phyloP scores from a whole-genome alignment of 441 rosid genomes.

The Jatropha podagrica region DNA sequence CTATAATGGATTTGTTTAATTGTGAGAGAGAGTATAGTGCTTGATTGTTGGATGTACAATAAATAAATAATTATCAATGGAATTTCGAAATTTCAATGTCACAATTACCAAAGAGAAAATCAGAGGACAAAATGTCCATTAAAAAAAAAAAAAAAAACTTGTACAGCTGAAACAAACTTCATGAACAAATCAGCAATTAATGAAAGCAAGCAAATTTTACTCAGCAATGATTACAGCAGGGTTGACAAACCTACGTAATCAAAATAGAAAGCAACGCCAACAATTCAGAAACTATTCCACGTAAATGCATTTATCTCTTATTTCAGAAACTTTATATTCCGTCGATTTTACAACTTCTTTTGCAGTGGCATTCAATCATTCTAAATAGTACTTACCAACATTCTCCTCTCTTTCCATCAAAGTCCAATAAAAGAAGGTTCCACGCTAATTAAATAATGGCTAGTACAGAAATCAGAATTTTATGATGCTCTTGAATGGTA shows the following conservation, averaged over 20 bases:
- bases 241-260: background rate
- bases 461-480: background rate
- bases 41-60: conserved; percentile 31
- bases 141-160: background rate
- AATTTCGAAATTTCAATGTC: background rate
- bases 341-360: background rate
- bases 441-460: background rate
- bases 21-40: conserved; percentile 27
- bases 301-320: background rate
- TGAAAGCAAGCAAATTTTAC: conserved; percentile 2
- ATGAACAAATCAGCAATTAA: background rate
- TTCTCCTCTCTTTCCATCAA: background rate
- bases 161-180: background rate
- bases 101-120: background rate
- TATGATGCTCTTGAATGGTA: background rate
- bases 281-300: background rate
- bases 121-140: background rate
- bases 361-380: background rate
- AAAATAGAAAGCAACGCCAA: background rate
- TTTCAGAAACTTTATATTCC: background rate
- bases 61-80: conserved; percentile 24
- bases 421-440: background rate
- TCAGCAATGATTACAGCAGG: background rate
- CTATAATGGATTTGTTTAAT: conserved; percentile 25
- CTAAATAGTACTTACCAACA: background rate